Percentiles rank a stretch among this genome's conserved stretches.
Conservation (phyloP, 148 eudicot species). For the Fagopyrum tataricum region DNA sequence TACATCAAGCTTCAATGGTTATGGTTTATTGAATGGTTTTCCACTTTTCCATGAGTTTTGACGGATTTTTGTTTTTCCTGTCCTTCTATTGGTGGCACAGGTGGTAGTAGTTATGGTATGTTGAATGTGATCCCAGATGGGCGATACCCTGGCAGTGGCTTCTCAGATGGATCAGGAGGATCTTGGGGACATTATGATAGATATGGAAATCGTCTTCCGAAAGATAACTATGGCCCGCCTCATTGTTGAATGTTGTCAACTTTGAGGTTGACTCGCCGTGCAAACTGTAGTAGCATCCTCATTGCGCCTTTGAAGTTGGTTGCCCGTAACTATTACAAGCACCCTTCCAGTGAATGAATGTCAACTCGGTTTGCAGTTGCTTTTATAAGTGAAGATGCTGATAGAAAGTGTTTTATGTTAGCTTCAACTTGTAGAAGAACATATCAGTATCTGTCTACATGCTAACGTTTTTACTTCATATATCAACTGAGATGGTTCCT, state of each 20-base stretch:
- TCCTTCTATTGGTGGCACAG: not conserved
- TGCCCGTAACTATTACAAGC: not conserved
- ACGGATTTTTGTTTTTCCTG: not conserved
- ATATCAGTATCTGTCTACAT: not conserved
- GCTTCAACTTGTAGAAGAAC: not conserved
- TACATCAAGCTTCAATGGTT: not conserved
- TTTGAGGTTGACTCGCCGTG: not conserved
- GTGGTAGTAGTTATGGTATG: constrained; percentile 56
- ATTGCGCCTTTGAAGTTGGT: not conserved
- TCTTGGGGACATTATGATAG: constrained; percentile 53
- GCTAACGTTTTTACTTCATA: not conserved
- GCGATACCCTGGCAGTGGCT: constrained; percentile 46
- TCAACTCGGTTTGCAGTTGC: not conserved
- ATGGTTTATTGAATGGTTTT: not conserved
- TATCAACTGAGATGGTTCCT: not conserved
- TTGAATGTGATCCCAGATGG: constrained; percentile 45
- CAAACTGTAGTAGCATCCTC: not conserved
- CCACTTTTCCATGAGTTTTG: not conserved
- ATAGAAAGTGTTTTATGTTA: not conserved
- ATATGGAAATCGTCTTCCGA: constrained; percentile 24
- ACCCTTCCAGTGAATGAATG: constrained; percentile 1
- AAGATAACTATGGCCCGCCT: constrained; percentile 11
- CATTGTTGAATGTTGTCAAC: not conserved
- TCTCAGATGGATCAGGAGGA: constrained; percentile 43
- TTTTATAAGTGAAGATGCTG: constrained; percentile 11